These are phyloP conservation scores for Parastagonospora nodorum DNA, from an alignment of 2,329 filamentous ascomycete species.

Conservation along the genomic window DNA sequence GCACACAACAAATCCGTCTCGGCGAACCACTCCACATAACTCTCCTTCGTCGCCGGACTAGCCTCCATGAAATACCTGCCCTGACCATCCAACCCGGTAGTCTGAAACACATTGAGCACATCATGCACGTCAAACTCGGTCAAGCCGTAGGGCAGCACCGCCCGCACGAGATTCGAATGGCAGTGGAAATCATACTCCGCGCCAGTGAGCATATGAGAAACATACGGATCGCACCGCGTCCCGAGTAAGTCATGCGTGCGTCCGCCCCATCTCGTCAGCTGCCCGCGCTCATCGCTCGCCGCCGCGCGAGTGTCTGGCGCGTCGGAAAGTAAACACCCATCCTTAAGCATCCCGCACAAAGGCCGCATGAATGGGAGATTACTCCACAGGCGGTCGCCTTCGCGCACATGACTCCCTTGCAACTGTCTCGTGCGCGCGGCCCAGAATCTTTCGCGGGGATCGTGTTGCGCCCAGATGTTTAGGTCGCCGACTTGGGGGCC, in stretches of 20 bases:
- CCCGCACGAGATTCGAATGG: constrained; percentile 78
- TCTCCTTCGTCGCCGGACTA: constrained; percentile 33
- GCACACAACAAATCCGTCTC: constrained; percentile 76
- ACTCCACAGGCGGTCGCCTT: constrained; percentile 77
- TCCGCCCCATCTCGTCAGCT: constrained; percentile 63
- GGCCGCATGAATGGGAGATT: constrained; percentile 77
- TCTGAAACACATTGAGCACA: constrained; percentile 85
- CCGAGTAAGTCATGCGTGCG: constrained; percentile 79
- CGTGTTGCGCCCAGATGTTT: constrained; percentile 78
- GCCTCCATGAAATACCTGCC: constrained; percentile 60
- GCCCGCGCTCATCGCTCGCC: constrained; percentile 53
- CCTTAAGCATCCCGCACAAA: constrained; percentile 68
- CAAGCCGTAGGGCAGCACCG: constrained; percentile 70
- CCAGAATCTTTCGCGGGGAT: constrained; percentile 83
- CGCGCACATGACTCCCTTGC: constrained; percentile 74
- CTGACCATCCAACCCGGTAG: constrained; percentile 72
- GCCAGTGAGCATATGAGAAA: constrained; percentile 17
- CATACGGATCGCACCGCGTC: constrained; percentile 82
- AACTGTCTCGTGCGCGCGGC: constrained; percentile 78
- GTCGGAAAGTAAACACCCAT: constrained; percentile 59
- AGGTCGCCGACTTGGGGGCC: constrained; percentile 81
- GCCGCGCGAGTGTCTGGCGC: constrained; percentile 49
- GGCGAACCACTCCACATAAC: constrained; percentile 75
- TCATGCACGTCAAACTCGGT: constrained; percentile 79
- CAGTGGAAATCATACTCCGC: constrained; percentile 78